Evolutionary conservation across 768 basidiomycete genomes (phyloP).

Genomic region (Trametes sanguinea): DNA sequence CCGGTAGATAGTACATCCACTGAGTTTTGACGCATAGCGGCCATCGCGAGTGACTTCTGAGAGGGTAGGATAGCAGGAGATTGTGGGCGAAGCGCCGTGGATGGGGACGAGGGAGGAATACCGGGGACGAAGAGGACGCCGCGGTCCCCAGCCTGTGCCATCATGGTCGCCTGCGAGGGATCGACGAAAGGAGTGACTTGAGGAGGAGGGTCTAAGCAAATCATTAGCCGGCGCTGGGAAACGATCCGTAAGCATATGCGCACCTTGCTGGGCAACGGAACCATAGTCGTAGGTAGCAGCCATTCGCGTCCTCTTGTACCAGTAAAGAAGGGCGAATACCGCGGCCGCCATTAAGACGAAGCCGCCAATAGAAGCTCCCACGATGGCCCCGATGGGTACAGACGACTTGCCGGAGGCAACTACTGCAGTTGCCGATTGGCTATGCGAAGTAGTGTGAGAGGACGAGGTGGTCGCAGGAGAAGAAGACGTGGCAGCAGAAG

Average conservation of each 20-base stretch:
- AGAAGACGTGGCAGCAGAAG: background rate
- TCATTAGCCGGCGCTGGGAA: background rate
- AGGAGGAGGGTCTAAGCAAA: background rate
- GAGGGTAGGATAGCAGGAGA: background rate
- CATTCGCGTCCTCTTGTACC: background rate
- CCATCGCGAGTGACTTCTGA: background rate
- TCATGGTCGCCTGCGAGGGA: background rate
- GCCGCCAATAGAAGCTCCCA: conserved; percentile 4
- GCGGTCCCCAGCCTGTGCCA: conserved; percentile 2
- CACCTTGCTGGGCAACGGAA: conserved; percentile 1
- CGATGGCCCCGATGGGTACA: background rate
- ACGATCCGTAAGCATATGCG: background rate
- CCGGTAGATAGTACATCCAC: background rate
- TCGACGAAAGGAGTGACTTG: conserved; percentile 4
- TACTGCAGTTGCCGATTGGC: background rate
- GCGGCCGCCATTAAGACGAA: background rate
- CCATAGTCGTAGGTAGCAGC: conserved; percentile 1
- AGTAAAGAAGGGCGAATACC: background rate
- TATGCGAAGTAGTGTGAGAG: too few relatives aligned
- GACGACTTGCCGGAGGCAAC: background rate
- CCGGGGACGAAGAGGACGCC: conserved; percentile 4
- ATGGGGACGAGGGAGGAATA: background rate
- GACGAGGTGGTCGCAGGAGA: too few relatives aligned
- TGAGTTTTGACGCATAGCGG: background rate
- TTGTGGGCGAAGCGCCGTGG: background rate